Evolutionary conservation across 2,329 filamentous ascomycete genomes (phyloP).

Genomic region (Colletotrichum horii): DNA sequence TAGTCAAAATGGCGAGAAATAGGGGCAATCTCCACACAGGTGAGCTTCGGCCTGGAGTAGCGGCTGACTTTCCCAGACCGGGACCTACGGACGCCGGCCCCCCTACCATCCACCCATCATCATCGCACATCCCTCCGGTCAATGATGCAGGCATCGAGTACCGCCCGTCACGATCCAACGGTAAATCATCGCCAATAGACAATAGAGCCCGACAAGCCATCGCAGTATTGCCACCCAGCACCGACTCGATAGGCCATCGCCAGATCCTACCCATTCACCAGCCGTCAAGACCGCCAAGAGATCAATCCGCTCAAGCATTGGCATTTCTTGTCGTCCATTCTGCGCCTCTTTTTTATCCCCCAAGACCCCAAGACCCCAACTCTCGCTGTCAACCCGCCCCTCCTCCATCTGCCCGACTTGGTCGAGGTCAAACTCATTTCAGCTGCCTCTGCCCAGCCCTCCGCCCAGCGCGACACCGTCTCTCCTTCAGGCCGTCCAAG

Average conservation of each 20-base stretch:
- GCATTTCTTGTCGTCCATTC: constrained; percentile 14
- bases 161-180: neutral
- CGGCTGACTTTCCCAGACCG: constrained; percentile 18
- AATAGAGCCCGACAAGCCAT: neutral
- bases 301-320: constrained; percentile 1
- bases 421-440: neutral
- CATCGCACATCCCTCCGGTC: neutral
- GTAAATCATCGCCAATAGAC: neutral
- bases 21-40: constrained; percentile 21
- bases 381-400: neutral
- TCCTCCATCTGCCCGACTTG: neutral
- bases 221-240: neutral
- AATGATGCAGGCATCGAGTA: neutral
- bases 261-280: neutral
- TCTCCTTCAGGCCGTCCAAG: neutral
- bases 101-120: neutral
- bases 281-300: constrained; percentile 12
- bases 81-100: constrained; percentile 8
- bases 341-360: neutral
- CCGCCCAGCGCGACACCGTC: constrained; percentile 7
- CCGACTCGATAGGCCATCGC: neutral
- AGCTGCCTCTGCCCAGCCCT: constrained; percentile 2
- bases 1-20: constrained; percentile 8
- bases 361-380: neutral
- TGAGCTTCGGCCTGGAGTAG: constrained; percentile 4